Base-by-base conservation (phyloP, 495 filamentous ascomycete genomes). In the Tuber melanosporum region DNA sequence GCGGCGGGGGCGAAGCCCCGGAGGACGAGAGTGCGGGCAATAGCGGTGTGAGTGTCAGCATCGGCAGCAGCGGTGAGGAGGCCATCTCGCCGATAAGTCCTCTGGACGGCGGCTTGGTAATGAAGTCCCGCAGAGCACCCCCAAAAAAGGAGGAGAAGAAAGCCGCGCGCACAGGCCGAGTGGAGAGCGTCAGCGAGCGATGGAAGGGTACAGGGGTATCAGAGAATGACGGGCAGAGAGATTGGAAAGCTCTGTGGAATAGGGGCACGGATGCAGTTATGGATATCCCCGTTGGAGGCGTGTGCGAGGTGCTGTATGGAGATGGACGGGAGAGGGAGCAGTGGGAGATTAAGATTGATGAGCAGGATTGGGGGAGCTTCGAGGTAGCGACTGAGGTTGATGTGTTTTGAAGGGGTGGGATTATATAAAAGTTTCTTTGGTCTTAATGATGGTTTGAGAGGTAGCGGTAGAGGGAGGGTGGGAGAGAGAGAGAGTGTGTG, bases 191-290 rank as follows among this genome's bases (percentile, higher is more conserved):
- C 70, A 82, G 74, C 75, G 84, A 82, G 82, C 77, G 78, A 57
- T 82, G 79, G 79, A 75, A 80, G 73, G 79, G 83, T 72, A 77
- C 69, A 70, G 83, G 79, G 75, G 79, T 81, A 15, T 22, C 79
- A 72, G 71, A 80, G 66, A 71, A 62, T n/a, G 75, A 72, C 45
- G 73, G 85, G 46, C 86, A 86, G 62, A 79, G 90, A 73, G 88
- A 92, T 82, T 99, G 95, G 95, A 89, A 86, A 80, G 87, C 86
- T 72, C 86, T 95, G 12, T 99, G 95, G 95, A 92, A 89, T 83
- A 90, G 93, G 79, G 94, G 96, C 45, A 99, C 96, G 1, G 95
- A 99, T 88, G 95, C 94, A 19, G 95, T 98, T 9, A 92, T 98
- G 93, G 95, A 99, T 88, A 90, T 99, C 32, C 95, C 95, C 10